These are phyloP conservation scores for Cocos nucifera DNA, from an alignment of 176 grass and related monocot genomes.

Conservation along the genomic window DNA sequence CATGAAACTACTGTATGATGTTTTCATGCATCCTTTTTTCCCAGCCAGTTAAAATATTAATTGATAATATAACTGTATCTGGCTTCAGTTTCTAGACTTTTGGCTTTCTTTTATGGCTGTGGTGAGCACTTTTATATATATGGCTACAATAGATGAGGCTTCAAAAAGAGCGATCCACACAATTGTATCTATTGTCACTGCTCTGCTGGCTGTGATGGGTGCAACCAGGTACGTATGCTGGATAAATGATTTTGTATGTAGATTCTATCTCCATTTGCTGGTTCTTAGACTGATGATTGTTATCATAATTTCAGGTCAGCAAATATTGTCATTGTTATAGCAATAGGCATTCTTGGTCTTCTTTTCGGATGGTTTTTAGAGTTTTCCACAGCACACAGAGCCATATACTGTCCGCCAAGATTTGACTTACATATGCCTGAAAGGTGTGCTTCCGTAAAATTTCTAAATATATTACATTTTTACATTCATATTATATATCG, in stretches of 20 bases:
- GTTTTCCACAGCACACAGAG: conserved; percentile 52
- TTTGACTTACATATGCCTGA: conserved; percentile 49
- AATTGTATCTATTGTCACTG: conserved; percentile 78
- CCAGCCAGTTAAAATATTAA: background rate
- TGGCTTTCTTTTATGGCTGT: conserved; percentile 99
- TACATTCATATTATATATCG: too few relatives aligned
- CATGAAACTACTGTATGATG: too few relatives aligned
- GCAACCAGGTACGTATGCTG: conserved; percentile 57
- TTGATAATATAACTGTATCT: conserved; percentile 10
- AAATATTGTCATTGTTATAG: conserved; percentile 89
- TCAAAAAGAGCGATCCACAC: conserved; percentile 90
- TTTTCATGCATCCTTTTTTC: too few relatives aligned
- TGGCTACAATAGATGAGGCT: conserved; percentile 87
- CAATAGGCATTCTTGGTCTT: conserved; percentile 77
- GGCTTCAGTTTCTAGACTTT: conserved; percentile 84
- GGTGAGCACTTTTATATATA: conserved; percentile 85
- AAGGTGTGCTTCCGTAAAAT: conserved; percentile 27
- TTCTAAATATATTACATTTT: too few relatives aligned
- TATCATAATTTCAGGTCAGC: conserved; percentile 37
- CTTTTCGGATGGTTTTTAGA: conserved; percentile 88
- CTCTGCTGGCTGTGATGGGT: conserved; percentile 79
- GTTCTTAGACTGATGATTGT: background rate
- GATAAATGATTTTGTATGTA: background rate
- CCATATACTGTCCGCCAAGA: conserved; percentile 41
- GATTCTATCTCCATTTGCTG: background rate